Evolutionary conservation across 345 rosid species (phyloP), one percentile per base, ranked within the genome.

Genomic region (Arabis alpina): DNA sequence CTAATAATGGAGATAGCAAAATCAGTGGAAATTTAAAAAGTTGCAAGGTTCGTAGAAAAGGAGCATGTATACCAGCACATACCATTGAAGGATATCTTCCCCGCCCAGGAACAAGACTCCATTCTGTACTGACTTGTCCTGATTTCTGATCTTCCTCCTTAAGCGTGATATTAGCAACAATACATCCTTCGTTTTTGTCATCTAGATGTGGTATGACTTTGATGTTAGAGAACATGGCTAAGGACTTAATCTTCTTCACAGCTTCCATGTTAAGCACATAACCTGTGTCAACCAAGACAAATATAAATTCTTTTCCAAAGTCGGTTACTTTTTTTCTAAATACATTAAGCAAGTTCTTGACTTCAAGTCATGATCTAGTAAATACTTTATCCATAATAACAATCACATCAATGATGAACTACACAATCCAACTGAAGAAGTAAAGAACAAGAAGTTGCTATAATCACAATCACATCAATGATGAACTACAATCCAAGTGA

Each of bases 81-180:
- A 95, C 99, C 84, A 92, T 65, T 14, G 98, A 83, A 40, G 98
- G 97, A 55, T 91, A 85, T 55, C 99, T 98, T 80, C 99, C 97
- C 19, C 87, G 97, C 60, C 98, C 99, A 76, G 99, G 98, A 73
- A 95, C 97, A 77, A 95, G 86, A 79, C 92, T 90, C 99, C 99
- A 95, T 66, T 95, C 99, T 0, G 97, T 86, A 76, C 96, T 89
- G 67, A 92, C 97, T 88, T 92, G 98, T 80, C 98, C 99, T 43
- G 96, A 89, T 79, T 89, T 94, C 73, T 87, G 98, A 59, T 95
- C 98, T 23, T 90, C 81, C 78, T 95, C 99, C 75, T 92, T 89
- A 39, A 94, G 93, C 77, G 90, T 94, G 68, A 94, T 88, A 85
- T 94, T 98, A 45, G 92, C 99, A 70, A 92, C 78, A 64, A 94